These are phyloP conservation scores for Polygonum aviculare DNA, from an alignment of 148 eudicot genomes.

Conservation along the genomic window DNA sequence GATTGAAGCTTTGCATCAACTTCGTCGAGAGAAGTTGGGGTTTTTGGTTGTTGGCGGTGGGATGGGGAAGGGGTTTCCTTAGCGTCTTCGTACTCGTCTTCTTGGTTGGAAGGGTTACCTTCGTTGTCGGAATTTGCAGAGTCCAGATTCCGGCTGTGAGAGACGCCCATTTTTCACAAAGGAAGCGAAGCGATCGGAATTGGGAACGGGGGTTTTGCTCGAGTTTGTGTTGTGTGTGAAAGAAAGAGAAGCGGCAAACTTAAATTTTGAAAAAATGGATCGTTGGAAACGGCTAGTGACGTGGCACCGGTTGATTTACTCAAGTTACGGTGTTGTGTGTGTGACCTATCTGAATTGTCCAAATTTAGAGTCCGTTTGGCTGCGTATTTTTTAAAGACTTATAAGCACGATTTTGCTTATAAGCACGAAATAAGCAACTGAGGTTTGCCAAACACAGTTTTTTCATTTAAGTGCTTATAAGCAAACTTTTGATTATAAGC, in stretches of 20 bases:
- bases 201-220: neutral
- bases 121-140: neutral
- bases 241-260: neutral
- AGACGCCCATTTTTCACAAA: conserved; percentile 38
- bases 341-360: too few relatives aligned
- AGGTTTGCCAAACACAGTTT: too few relatives aligned
- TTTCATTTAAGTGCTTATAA: too few relatives aligned
- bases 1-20: conserved; percentile 51
- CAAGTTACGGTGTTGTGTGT: too few relatives aligned
- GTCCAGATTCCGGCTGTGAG: conserved; percentile 37
- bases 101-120: conserved; percentile 18
- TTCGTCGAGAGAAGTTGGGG: conserved; percentile 32
- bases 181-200: neutral
- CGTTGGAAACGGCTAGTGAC: neutral
- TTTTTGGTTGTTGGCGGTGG: conserved; percentile 10
- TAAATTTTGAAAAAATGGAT: neutral
- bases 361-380: too few relatives aligned
- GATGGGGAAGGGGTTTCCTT: conserved; percentile 24
- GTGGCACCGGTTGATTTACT: too few relatives aligned
- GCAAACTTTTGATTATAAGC: too few relatives aligned
- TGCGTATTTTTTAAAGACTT: too few relatives aligned
- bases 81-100: conserved; percentile 31
- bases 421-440: too few relatives aligned
- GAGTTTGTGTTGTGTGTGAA: neutral
- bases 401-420: too few relatives aligned